Conservation (phyloP, 441 rosid species). For the Populus hybrid region DNA sequence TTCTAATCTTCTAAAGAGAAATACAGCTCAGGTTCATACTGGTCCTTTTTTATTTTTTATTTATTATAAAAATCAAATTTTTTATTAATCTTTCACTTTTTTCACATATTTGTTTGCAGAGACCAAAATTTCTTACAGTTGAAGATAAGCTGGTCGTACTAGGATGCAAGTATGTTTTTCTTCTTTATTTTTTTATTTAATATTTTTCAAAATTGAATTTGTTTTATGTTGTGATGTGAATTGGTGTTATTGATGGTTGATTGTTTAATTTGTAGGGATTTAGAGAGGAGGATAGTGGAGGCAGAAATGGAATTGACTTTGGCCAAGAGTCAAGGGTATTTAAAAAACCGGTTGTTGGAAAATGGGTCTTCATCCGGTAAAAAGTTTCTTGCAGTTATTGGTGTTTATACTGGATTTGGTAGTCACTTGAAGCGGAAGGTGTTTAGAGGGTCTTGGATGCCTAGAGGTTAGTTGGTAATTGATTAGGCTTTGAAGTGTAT, state of each 20-base stretch:
- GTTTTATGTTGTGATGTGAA: neutral
- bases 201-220: neutral
- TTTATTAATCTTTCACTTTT: conserved; percentile 14
- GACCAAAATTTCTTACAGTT: conserved; percentile 87
- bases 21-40: conserved; percentile 59
- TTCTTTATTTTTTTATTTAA: conserved; percentile 6
- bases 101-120: conserved; percentile 41
- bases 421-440: conserved; percentile 72
- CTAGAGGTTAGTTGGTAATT: conserved; percentile 50
- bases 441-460: conserved; percentile 96
- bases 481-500: neutral
- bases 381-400: conserved; percentile 85
- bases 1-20: conserved; percentile 63
- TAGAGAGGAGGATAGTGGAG: conserved; percentile 85
- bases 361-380: conserved; percentile 46
- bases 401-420: conserved; percentile 91
- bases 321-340: conserved; percentile 89
- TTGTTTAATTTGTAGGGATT: conserved; percentile 46
- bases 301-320: conserved; percentile 93
- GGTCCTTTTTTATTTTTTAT: neutral
- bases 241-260: conserved; percentile 6
- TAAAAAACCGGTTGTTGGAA: conserved; percentile 47
- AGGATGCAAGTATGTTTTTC: conserved; percentile 84
- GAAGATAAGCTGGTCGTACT: conserved; percentile 84
- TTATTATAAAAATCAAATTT: neutral